Evolutionary conservation across 2,329 filamentous ascomycete genomes (phyloP).

Genomic region (Anthostomella pinea): DNA sequence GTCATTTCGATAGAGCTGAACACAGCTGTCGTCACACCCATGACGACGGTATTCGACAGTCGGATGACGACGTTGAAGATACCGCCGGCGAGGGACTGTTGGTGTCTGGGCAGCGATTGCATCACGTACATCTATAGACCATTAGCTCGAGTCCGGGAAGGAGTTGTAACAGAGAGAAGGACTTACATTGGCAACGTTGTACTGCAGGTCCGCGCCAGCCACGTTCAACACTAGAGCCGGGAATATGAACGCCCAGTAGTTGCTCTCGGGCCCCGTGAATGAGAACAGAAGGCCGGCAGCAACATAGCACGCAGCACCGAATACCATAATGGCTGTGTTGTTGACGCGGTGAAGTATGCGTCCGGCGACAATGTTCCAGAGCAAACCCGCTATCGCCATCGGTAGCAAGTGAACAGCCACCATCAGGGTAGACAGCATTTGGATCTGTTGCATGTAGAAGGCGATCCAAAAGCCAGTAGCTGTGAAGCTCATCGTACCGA

Average conservation of each 20-base stretch:
- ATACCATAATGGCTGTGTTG: constrained; percentile 59
- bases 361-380: constrained; percentile 62
- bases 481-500: constrained; percentile 63
- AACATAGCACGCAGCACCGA: constrained; percentile 40
- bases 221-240: constrained; percentile 59
- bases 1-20: constrained; percentile 48
- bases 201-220: constrained; percentile 66
- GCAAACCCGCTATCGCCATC: constrained; percentile 60
- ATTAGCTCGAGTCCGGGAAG: constrained; percentile 10
- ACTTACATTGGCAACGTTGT: constrained; percentile 65
- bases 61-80: constrained; percentile 67
- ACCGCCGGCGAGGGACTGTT: constrained; percentile 64
- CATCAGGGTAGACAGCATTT: constrained; percentile 49
- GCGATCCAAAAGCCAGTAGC: constrained; percentile 61
- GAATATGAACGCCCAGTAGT: constrained; percentile 66
- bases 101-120: constrained; percentile 58
- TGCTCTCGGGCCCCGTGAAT: constrained; percentile 51
- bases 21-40: constrained; percentile 61
- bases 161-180: not conserved
- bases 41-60: constrained; percentile 56
- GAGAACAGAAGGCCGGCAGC: constrained; percentile 49
- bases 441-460: constrained; percentile 61
- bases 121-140: constrained; percentile 62
- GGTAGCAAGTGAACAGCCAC: constrained; percentile 64
- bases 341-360: constrained; percentile 60